These are phyloP conservation scores for Fusarium clavum DNA, from an alignment of 2,329 filamentous ascomycete genomes.

Conservation along the genomic window DNA sequence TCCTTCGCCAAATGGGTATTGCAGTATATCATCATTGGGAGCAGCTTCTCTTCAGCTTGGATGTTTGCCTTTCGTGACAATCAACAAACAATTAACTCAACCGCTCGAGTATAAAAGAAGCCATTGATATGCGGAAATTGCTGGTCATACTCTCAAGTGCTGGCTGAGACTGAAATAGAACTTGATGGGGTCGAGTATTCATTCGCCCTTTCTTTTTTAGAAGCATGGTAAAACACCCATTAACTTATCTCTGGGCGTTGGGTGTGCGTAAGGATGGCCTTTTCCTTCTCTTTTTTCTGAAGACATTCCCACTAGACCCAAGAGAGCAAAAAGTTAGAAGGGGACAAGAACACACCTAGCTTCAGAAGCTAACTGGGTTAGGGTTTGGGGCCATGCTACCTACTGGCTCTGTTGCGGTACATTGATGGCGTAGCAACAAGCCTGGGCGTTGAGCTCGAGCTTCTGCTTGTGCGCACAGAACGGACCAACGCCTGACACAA, in stretches of 20 bases:
- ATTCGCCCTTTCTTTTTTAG: constrained; percentile 3
- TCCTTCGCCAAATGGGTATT: background rate
- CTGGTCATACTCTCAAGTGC: background rate
- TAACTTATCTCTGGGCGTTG: constrained; percentile 24
- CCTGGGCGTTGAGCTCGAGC: constrained; percentile 29
- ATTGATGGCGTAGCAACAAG: constrained; percentile 43
- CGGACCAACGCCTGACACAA: constrained; percentile 5
- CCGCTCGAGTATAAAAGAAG: constrained; percentile 8
- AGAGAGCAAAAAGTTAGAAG: constrained; percentile 41
- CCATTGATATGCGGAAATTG: constrained; percentile 11
- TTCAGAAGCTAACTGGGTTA: constrained; percentile 24
- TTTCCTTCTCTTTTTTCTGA: background rate
- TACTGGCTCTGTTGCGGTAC: constrained; percentile 36
- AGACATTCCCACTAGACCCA: constrained; percentile 24
- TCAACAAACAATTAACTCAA: constrained; percentile 10
- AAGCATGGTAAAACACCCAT: constrained; percentile 18
- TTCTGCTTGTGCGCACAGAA: constrained; percentile 18
- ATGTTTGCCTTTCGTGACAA: constrained; percentile 10
- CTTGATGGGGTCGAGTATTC: constrained; percentile 5
- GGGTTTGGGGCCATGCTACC: constrained; percentile 17
- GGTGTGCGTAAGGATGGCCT: constrained; percentile 3
- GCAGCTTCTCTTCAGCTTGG: background rate
- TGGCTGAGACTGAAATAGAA: constrained; percentile 4
- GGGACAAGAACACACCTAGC: constrained; percentile 34
- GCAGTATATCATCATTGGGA: background rate